These are phyloP conservation scores for Lactarius quietus DNA, from an alignment of 768 basidiomycete species.

Conservation along the genomic window DNA sequence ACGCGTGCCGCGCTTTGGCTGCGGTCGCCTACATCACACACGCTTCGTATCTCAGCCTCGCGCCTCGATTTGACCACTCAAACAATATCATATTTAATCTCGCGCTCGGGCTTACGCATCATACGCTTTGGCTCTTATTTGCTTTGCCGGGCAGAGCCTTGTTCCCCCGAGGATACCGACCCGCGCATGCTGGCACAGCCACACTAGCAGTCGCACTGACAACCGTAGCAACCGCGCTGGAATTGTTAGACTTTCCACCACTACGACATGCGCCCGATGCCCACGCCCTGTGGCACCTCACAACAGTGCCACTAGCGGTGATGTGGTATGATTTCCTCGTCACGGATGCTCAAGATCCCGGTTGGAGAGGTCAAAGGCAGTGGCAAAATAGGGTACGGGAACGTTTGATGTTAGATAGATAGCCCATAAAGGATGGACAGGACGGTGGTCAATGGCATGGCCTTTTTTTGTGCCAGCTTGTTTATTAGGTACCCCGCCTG, in stretches of 20 bases:
- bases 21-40: conserved; percentile 60
- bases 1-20: conserved; percentile 51
- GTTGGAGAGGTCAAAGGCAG: conserved; percentile 52
- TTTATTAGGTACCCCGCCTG: not conserved
- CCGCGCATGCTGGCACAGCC: conserved; percentile 50
- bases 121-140: conserved; percentile 77
- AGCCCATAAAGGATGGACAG: not conserved
- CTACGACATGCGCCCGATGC: conserved; percentile 76
- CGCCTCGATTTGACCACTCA: conserved; percentile 84
- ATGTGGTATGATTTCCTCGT: conserved; percentile 87
- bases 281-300: conserved; percentile 89
- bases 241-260: conserved; percentile 90
- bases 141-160: conserved; percentile 50
- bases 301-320: conserved; percentile 71
- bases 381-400: conserved; percentile 11
- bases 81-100: conserved; percentile 92
- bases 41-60: conserved; percentile 69
- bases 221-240: conserved; percentile 70
- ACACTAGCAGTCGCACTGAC: conserved; percentile 64
- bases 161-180: conserved; percentile 54
- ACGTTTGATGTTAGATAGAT: not conserved
- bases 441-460: not conserved
- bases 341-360: conserved; percentile 63
- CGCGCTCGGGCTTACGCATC: conserved; percentile 70
- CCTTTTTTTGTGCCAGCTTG: not conserved